phyloP scores from a whole-genome alignment of 352 stramenopile species.

The Phytophthora brassicae region DNA sequence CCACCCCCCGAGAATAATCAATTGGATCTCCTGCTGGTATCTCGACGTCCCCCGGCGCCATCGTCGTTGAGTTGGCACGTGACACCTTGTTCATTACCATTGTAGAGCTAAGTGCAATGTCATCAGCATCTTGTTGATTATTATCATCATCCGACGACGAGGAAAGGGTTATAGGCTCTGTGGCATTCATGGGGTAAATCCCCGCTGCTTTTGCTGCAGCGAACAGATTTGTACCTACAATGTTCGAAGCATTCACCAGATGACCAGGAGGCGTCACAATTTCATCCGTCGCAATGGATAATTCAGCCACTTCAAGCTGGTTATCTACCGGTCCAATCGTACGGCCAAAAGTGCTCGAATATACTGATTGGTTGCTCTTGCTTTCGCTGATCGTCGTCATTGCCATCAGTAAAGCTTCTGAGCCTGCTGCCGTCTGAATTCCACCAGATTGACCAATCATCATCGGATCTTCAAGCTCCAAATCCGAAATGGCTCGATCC shows the following conservation, averaged over 20 bases:
- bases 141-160: slow-evolving; percentile 28
- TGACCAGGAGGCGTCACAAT: slow-evolving; percentile 18
- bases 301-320: slow-evolving; percentile 5
- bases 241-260: slow-evolving; percentile 41
- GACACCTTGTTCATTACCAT: slow-evolving; percentile 35
- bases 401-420: slow-evolving; percentile 49
- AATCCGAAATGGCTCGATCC: slow-evolving; percentile 76
- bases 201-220: slow-evolving; percentile 36
- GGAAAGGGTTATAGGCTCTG: slow-evolving; percentile 15
- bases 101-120: slow-evolving; percentile 29
- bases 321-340: slow-evolving; percentile 27
- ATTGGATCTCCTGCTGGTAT: slow-evolving; percentile 81
- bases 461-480: slow-evolving; percentile 87
- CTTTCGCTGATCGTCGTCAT: slow-evolving; percentile 58
- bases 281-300: slow-evolving; percentile 21
- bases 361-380: slow-evolving; percentile 47
- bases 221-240: slow-evolving; percentile 41
- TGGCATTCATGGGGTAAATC: slow-evolving; percentile 34
- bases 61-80: slow-evolving; percentile 47
- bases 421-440: slow-evolving; percentile 40
- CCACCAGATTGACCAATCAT: slow-evolving; percentile 63
- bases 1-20: slow-evolving; percentile 77
- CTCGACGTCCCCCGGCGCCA: slow-evolving; percentile 62
- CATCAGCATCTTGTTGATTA: slow-evolving; percentile 24
- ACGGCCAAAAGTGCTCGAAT: slow-evolving; percentile 42